Conservation (phyloP, 2,329 filamentous ascomycete genomes). For the Aspergillus neoniger region DNA sequence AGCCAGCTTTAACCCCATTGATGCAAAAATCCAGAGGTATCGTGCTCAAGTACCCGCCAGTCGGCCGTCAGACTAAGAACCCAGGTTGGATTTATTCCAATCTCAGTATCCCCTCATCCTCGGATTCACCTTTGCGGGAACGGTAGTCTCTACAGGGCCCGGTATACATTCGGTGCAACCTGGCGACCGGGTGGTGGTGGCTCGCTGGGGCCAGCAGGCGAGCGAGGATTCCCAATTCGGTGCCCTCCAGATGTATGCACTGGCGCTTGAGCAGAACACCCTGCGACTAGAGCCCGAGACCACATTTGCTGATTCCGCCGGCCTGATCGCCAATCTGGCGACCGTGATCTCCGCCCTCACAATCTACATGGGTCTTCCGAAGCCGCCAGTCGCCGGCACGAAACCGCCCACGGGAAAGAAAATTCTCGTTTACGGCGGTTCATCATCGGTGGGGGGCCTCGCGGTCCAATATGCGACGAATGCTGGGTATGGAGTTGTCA, state of each 20-base stretch:
- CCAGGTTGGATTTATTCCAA: neutral
- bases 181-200: constrained; percentile 19
- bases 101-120: constrained; percentile 17
- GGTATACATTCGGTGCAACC: constrained; percentile 13
- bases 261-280: constrained; percentile 10
- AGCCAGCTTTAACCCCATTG: constrained; percentile 22
- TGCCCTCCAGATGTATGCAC: constrained; percentile 23
- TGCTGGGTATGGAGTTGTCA: constrained; percentile 17
- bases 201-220: constrained; percentile 10
- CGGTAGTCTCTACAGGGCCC: constrained; percentile 17
- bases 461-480: constrained; percentile 14
- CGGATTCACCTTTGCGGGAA: constrained; percentile 20
- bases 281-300: constrained; percentile 8
- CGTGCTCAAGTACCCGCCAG: neutral
- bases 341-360: constrained; percentile 20
- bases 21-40: constrained; percentile 23
- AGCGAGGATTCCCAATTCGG: constrained; percentile 18
- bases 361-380: constrained; percentile 17
- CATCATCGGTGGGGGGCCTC: constrained; percentile 6
- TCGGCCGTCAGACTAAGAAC: neutral
- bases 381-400: constrained; percentile 12
- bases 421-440: constrained; percentile 16
- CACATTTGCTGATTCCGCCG: constrained; percentile 12
- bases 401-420: constrained; percentile 7
- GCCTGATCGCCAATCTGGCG: constrained; percentile 22